Evolutionary conservation across 805 yeast species (phyloP).

Genomic region (Debaryomyces castellii): DNA sequence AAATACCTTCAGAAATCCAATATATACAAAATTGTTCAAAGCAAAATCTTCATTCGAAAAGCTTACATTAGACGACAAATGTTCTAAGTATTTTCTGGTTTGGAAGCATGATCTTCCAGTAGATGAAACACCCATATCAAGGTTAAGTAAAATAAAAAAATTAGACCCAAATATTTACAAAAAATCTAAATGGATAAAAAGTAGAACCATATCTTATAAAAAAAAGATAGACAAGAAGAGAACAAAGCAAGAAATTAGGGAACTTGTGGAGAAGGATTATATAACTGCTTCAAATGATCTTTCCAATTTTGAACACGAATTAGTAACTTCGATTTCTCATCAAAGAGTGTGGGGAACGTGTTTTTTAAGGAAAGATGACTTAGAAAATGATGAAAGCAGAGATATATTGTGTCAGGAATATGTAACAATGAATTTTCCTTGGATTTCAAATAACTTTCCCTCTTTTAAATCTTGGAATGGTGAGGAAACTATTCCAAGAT

Average conservation of each 20-base stretch:
- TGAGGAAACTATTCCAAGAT: slow-evolving; percentile 10
- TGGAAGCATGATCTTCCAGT: slow-evolving; percentile 6
- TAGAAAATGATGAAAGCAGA: not conserved
- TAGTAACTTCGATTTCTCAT: slow-evolving; percentile 18
- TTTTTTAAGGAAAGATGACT: slow-evolving; percentile 9
- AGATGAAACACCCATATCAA: not conserved
- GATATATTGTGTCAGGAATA: slow-evolving; percentile 11
- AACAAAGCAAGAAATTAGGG: slow-evolving; percentile 11
- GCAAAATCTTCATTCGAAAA: not conserved
- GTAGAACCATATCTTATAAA: slow-evolving; percentile 14
- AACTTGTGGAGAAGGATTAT: slow-evolving; percentile 10
- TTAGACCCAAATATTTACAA: slow-evolving; percentile 18
- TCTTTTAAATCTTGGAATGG: slow-evolving; percentile 15
- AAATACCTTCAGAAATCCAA: slow-evolving; percentile 11
- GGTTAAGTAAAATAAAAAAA: not conserved
- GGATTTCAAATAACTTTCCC: slow-evolving; percentile 28
- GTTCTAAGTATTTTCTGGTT: slow-evolving; percentile 15
- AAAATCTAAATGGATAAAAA: slow-evolving; percentile 25
- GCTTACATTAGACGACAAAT: slow-evolving; percentile 6
- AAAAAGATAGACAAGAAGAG: slow-evolving; percentile 10
- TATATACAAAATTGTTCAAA: slow-evolving; percentile 13
- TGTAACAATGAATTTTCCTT: slow-evolving; percentile 24
- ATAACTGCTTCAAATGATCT: slow-evolving; percentile 5
- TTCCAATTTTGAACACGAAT: slow-evolving; percentile 15
- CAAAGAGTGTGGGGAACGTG: slow-evolving; percentile 28